These are phyloP conservation scores for Exophiala xenobiotica DNA, from an alignment of 2,329 filamentous ascomycete species.

Conservation along the genomic window DNA sequence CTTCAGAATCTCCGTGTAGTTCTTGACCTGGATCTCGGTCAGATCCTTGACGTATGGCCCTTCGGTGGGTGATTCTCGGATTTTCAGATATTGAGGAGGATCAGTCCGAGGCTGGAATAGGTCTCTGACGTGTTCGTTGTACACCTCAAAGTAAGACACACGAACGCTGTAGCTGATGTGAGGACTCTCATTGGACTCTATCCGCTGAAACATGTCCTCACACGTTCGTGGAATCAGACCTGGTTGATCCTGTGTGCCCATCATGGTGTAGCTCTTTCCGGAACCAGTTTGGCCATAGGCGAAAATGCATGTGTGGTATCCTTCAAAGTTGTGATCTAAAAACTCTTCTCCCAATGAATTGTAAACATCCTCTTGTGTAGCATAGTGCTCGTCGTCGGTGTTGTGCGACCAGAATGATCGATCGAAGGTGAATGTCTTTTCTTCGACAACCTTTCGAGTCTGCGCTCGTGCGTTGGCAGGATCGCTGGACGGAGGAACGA, in stretches of 20 bases:
- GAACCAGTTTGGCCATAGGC: constrained; percentile 97
- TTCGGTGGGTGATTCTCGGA: constrained; percentile 90
- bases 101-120: constrained; percentile 78
- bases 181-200: constrained; percentile 78
- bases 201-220: constrained; percentile 91
- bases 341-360: constrained; percentile 93
- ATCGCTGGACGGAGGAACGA: constrained; percentile 61
- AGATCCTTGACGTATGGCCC: constrained; percentile 96
- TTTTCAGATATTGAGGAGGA: constrained; percentile 89
- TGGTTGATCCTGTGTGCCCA: constrained; percentile 81
- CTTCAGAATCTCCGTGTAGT: constrained; percentile 80
- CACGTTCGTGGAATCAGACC: constrained; percentile 94
- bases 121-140: constrained; percentile 98
- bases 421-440: constrained; percentile 93
- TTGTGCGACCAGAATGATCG: constrained; percentile 98
- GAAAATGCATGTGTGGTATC: constrained; percentile 98
- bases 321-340: constrained; percentile 97
- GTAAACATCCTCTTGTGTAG: constrained; percentile 90
- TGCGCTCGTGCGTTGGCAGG: constrained; percentile 54
- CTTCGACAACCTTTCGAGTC: constrained; percentile 73
- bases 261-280: constrained; percentile 97
- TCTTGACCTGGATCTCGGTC: constrained; percentile 87
- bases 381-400: constrained; percentile 76
- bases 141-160: constrained; percentile 98
- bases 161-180: constrained; percentile 96